Evolutionary conservation across 192 early-diverging fungal species (phyloP).

Genomic region (Backusella liffmaniae): DNA sequence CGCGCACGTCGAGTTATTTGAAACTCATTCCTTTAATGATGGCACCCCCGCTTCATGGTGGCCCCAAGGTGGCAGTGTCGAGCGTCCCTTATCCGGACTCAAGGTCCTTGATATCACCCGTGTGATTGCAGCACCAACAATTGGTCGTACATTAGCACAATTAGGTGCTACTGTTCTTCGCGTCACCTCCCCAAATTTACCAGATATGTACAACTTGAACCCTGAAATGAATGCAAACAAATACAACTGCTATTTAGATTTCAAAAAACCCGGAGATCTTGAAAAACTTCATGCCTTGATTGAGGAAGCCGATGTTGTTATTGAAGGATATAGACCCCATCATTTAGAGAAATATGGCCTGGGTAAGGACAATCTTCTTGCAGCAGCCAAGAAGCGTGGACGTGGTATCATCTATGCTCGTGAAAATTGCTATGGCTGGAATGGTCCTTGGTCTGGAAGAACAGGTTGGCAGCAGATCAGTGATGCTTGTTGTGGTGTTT

Average conservation of each 20-base stretch:
- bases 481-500: conserved; percentile 7
- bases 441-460: conserved; percentile 2
- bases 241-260: conserved; percentile 13
- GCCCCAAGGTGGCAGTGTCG: not conserved
- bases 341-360: conserved; percentile 16
- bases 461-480: conserved; percentile 20
- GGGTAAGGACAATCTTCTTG: conserved; percentile 7
- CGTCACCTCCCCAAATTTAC: not conserved
- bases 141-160: not conserved
- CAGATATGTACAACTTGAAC: not conserved
- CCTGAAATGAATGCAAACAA: not conserved
- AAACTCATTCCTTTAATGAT: not conserved
- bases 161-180: not conserved
- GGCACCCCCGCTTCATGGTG: not conserved
- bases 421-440: conserved; percentile 21
- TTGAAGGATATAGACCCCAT: conserved; percentile 12
- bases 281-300: not conserved
- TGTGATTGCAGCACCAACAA: not conserved
- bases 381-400: conserved; percentile 8
- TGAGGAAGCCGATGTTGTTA: conserved; percentile 16
- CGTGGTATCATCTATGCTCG: conserved; percentile 4
- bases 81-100: not conserved
- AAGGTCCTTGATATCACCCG: not conserved
- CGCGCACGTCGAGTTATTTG: not conserved
- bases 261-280: not conserved